Evolutionary conservation across 1,284 basidiomycete genomes (phyloP).

Genomic region (Ustilago tritici): DNA sequence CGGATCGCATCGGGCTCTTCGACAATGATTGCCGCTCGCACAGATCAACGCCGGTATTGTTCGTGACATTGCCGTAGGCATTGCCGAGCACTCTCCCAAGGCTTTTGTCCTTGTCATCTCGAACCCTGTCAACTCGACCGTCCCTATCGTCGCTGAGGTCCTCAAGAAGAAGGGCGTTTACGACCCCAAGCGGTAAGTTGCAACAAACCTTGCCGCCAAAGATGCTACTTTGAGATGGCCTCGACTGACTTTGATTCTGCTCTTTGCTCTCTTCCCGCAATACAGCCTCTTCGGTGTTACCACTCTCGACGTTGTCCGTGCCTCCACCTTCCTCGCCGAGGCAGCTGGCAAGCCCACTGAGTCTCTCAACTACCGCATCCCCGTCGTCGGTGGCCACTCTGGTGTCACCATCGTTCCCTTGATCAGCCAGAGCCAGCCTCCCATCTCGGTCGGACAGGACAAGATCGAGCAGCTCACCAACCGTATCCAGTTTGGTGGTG

Average conservation of each 20-base stretch:
- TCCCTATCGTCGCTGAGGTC: slow-evolving; percentile 89
- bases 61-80: slow-evolving; percentile 87
- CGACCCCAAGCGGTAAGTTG: slow-evolving; percentile 76
- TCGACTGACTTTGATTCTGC: too few species aligned
- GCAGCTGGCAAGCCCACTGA: slow-evolving; percentile 78
- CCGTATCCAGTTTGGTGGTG: slow-evolving; percentile 91
- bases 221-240: too few species aligned
- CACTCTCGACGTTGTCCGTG: slow-evolving; percentile 95
- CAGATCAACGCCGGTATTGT: slow-evolving; percentile 98
- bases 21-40: not conserved
- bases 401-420: slow-evolving; percentile 96
- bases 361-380: slow-evolving; percentile 74
- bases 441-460: slow-evolving; percentile 57
- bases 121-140: slow-evolving; percentile 94
- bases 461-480: slow-evolving; percentile 79
- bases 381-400: slow-evolving; percentile 95
- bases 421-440: slow-evolving; percentile 79
- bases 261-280: too few species aligned
- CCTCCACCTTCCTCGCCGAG: slow-evolving; percentile 92
- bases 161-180: slow-evolving; percentile 77
- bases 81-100: slow-evolving; percentile 86
- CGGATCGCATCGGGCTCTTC: not conserved
- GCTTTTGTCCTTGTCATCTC: slow-evolving; percentile 96
- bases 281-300: slow-evolving; percentile 88
- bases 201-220: slow-evolving; percentile 28